Conservation (phyloP, 2,329 filamentous ascomycete species). For the Botryotinia narcissicola region DNA sequence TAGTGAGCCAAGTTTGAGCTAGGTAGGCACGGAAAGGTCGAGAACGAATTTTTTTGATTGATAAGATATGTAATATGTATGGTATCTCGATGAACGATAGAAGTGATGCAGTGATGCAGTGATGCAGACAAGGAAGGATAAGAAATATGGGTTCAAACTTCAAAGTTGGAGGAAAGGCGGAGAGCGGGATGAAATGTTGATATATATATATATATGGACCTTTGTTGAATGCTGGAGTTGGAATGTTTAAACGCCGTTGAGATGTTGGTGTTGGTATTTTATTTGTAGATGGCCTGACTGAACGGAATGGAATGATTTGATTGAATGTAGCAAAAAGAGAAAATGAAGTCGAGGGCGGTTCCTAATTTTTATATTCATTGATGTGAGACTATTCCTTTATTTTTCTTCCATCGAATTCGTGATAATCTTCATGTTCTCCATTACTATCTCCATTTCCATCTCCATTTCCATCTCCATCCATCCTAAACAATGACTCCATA, state of each 20-base stretch:
- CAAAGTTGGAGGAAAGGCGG: neutral
- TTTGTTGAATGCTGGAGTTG: neutral
- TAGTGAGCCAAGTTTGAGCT: conserved; percentile 3
- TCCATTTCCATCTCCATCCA: neutral
- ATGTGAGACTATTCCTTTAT: neutral
- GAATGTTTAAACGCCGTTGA: neutral
- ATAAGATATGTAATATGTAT: neutral
- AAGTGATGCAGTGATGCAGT: neutral
- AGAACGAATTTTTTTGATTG: neutral
- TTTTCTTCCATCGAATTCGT: neutral
- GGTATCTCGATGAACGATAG: neutral
- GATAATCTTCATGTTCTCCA: neutral
- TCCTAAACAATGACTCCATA: neutral
- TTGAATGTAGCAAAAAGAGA: neutral
- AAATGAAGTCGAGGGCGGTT: neutral
- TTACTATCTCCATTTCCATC: too few species aligned
- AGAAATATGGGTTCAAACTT: neutral
- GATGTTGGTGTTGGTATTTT: conserved; percentile 3
- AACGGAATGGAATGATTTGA: neutral
- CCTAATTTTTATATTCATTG: neutral
- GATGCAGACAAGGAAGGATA: neutral
- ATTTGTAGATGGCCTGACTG: neutral
- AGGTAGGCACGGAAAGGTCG: neutral
- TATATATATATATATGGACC: conserved; percentile 9
- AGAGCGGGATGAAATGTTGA: neutral